These are phyloP conservation scores for Thermomyces lanuginosus DNA, from an alignment of 2,329 filamentous ascomycete species.

Conservation along the genomic window DNA sequence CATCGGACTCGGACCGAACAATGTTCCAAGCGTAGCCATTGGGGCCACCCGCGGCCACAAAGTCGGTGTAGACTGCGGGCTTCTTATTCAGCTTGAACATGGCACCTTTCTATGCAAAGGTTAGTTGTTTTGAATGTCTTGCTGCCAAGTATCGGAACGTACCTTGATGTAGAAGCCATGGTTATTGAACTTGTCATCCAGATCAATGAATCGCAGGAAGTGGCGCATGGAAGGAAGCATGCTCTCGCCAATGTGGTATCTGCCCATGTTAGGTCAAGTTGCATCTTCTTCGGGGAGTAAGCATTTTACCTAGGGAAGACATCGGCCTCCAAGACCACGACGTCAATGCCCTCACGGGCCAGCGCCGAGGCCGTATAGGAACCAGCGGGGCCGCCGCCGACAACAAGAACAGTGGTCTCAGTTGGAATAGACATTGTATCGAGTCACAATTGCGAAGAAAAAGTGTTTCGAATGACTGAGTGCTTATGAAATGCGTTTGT, in stretches of 20 bases:
- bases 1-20: constrained; percentile 31
- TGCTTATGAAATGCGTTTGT: too few species aligned
- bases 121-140: constrained; percentile 2
- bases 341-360: constrained; percentile 31
- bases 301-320: constrained; percentile 25
- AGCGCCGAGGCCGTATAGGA: constrained; percentile 30
- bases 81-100: constrained; percentile 26
- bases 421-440: constrained; percentile 3
- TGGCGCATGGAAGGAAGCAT: constrained; percentile 25
- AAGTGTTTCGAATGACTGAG: too few species aligned
- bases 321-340: constrained; percentile 31
- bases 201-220: constrained; percentile 31
- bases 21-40: constrained; percentile 26
- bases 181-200: constrained; percentile 23
- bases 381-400: constrained; percentile 32
- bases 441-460: too few species aligned
- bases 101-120: constrained; percentile 18
- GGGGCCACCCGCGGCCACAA: constrained; percentile 23
- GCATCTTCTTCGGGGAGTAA: too few species aligned
- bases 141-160: constrained; percentile 2
- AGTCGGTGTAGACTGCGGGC: constrained; percentile 27
- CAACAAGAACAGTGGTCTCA: constrained; percentile 23
- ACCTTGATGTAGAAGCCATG: constrained; percentile 30
- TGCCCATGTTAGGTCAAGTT: too few species aligned
- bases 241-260: constrained; percentile 25